Evolutionary conservation across 768 basidiomycete genomes (phyloP), one percentile per base, ranked within the genome.

Genomic region (Suillus variegatus): DNA sequence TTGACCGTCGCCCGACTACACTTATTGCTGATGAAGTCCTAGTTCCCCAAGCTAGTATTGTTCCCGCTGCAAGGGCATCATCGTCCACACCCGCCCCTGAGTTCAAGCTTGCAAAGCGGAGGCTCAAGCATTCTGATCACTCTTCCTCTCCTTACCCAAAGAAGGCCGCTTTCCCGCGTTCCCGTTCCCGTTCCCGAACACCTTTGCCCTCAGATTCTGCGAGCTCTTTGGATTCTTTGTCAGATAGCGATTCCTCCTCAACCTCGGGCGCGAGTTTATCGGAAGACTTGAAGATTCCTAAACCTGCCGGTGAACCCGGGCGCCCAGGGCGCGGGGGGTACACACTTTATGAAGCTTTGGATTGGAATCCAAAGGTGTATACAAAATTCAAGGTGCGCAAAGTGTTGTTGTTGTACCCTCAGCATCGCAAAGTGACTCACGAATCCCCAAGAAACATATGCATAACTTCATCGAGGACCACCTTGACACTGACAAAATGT

Each of bases 251-350:
- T n/a, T n/a, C n/a, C 2, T 62, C 60, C 20, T 47, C 58, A 20
- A 8, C 40, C 1, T 64, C 43, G n/a, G 36, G 7, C n/a, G n/a
- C n/a, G n/a, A n/a, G n/a, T n/a, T 1, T 16, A 7, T 64, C 56
- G 38, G 69, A 69, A 22, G 64, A 60, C 18, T 64, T 60, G 1
- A 68, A 66, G 51, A 75, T 76, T 28, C 64, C 72, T 40, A 76
- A 76, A 43, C 75, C 74, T 5, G 16, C 18, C 5, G 70, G 73
- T 0, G 70, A 76, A 52, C 69, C 65, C 9, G 72, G 72, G 18
- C 54, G 63, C 13, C 71, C 74, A 28, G 68, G 71, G 5, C 43
- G 58, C 1, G 74, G 73, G 10, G 72, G 75, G 2, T 76, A 76
- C 44, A 75, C 56, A 12, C 66, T 76, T 12, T 47, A 70, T 49